Percentiles rank a stretch among this genome's conserved stretches.
phyloP scores from a whole-genome alignment of 2,329 filamentous ascomycete genomes.

The Trichoderma sp. region DNA sequence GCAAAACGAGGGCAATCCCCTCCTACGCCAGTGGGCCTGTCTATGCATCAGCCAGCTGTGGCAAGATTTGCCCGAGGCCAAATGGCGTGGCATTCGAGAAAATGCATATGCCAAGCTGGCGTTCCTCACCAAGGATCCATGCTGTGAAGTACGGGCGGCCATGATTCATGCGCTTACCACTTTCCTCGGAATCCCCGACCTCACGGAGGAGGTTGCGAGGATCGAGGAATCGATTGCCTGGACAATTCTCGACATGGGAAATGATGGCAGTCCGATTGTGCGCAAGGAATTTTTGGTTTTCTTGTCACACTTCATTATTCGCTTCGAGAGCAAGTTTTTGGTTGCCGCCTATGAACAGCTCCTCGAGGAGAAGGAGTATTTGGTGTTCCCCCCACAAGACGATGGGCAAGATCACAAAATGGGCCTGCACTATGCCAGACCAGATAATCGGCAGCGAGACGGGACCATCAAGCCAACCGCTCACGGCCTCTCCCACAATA shows the following conservation, averaged over 20 bases:
- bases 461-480: slow-evolving; percentile 55
- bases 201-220: slow-evolving; percentile 85
- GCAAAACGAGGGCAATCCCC: slow-evolving; percentile 78
- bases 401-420: slow-evolving; percentile 58
- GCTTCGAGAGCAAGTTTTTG: slow-evolving; percentile 88
- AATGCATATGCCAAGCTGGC: slow-evolving; percentile 79
- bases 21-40: slow-evolving; percentile 92
- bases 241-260: slow-evolving; percentile 85
- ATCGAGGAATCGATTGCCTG: slow-evolving; percentile 90
- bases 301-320: slow-evolving; percentile 83
- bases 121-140: slow-evolving; percentile 76
- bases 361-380: slow-evolving; percentile 73
- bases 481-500: slow-evolving; percentile 72
- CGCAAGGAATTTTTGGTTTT: slow-evolving; percentile 91
- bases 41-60: slow-evolving; percentile 94
- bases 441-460: slow-evolving; percentile 53
- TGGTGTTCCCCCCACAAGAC: slow-evolving; percentile 53
- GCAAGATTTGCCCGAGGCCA: slow-evolving; percentile 86
- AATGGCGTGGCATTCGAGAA: slow-evolving; percentile 91
- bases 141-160: slow-evolving; percentile 87
- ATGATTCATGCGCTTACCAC: slow-evolving; percentile 92
- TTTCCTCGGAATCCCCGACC: slow-evolving; percentile 87
- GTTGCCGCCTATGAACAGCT: slow-evolving; percentile 91
- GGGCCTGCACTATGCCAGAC: slow-evolving; percentile 59
- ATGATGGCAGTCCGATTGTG: slow-evolving; percentile 91